These are phyloP conservation scores for Ogataea ganodermae DNA, from an alignment of 805 yeast species.

Conservation along the genomic window DNA sequence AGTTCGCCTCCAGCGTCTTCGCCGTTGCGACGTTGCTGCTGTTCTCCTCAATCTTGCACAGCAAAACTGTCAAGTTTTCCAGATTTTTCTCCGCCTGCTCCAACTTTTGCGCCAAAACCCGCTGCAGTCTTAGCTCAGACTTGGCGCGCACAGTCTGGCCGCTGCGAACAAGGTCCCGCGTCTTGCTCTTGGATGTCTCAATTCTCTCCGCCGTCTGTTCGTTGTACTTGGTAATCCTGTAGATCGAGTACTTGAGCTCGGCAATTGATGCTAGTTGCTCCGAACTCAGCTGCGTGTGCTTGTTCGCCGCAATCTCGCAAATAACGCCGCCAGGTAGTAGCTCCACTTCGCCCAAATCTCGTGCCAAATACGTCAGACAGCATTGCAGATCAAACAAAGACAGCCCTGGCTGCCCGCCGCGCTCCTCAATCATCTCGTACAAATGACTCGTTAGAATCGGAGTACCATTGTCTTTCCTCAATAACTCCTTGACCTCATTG, in stretches of 20 bases:
- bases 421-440: conserved; percentile 7
- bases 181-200: conserved; percentile 13
- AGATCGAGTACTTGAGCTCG: conserved; percentile 31
- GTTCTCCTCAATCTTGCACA: conserved; percentile 32
- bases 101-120: conserved; percentile 25
- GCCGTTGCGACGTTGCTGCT: conserved; percentile 25
- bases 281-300: conserved; percentile 12
- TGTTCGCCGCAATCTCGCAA: not conserved
- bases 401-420: conserved; percentile 1
- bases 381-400: conserved; percentile 25
- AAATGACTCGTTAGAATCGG: conserved; percentile 23
- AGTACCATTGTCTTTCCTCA: conserved; percentile 6
- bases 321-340: conserved; percentile 4
- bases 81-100: conserved; percentile 19
- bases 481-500: conserved; percentile 5
- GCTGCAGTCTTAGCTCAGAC: conserved; percentile 27
- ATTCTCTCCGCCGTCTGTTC: conserved; percentile 15
- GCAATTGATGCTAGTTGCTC: conserved; percentile 29
- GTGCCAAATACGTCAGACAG: conserved; percentile 25
- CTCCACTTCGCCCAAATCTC: conserved; percentile 18
- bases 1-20: conserved; percentile 28
- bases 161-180: conserved; percentile 17
- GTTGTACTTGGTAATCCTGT: conserved; percentile 22
- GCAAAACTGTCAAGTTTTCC: conserved; percentile 27
- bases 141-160: conserved; percentile 26